Evolutionary conservation across 768 basidiomycete species (phyloP).

Genomic region (Arthromyces matolae): DNA sequence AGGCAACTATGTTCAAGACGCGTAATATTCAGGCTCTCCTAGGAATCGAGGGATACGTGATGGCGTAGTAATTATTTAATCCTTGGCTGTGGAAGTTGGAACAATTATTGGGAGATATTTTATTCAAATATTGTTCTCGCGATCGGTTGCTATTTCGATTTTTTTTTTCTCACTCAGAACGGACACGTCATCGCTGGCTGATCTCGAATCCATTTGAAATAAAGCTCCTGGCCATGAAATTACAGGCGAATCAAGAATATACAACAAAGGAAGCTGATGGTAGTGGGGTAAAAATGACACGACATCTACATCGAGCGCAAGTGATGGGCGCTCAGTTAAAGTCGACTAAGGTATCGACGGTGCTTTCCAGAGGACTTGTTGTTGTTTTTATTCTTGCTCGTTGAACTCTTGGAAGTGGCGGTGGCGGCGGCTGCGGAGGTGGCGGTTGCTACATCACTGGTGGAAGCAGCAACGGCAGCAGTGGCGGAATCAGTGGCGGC

Average conservation of each 20-base stretch:
- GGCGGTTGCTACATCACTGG: conserved; percentile 12
- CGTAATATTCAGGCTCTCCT: conserved; percentile 2
- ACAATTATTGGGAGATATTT: too few relatives aligned
- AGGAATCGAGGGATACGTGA: not conserved
- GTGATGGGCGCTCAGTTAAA: conserved; percentile 2
- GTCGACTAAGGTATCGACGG: conserved; percentile 9
- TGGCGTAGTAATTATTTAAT: too few relatives aligned
- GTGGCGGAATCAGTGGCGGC: conserved; percentile 11
- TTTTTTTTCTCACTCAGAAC: too few relatives aligned
- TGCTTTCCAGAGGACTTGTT: conserved; percentile 1
- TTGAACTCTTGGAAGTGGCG: conserved; percentile 10
- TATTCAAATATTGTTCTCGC: not conserved
- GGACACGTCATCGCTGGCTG: conserved; percentile 13
- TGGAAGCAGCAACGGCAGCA: conserved; percentile 11
- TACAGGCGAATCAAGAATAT: conserved; percentile 13
- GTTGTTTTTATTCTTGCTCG: not conserved
- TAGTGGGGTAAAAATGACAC: conserved; percentile 1
- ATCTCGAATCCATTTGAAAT: conserved; percentile 14
- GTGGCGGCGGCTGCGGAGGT: conserved; percentile 10
- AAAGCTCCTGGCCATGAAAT: conserved; percentile 18
- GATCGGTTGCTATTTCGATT: too few relatives aligned
- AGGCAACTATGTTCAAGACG: conserved; percentile 71
- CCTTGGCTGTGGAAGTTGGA: too few relatives aligned
- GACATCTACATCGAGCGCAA: conserved; percentile 2
- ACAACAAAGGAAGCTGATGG: conserved; percentile 9